Evolutionary conservation across 2,329 filamentous ascomycete species (phyloP).

Genomic region (Ophiocordyceps robertsii): DNA sequence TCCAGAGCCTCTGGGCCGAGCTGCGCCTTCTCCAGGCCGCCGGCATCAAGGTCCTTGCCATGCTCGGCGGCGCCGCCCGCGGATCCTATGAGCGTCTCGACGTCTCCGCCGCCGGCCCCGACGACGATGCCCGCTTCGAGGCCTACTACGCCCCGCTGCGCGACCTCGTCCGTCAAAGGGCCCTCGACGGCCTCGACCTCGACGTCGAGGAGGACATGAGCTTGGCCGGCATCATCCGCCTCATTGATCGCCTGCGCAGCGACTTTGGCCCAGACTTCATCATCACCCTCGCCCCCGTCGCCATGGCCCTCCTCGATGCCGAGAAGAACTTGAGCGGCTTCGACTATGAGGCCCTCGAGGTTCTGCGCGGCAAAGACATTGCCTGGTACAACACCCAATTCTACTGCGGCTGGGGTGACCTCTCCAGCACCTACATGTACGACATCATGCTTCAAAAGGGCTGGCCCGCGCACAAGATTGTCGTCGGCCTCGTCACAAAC

Average conservation of each 20-base stretch:
- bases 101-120: slow-evolving; percentile 27
- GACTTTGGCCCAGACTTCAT: slow-evolving; percentile 62
- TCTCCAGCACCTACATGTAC: slow-evolving; percentile 31
- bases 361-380: slow-evolving; percentile 50
- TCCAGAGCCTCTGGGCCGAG: slow-evolving; percentile 66
- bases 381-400: slow-evolving; percentile 87
- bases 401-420: slow-evolving; percentile 75
- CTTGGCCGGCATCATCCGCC: slow-evolving; percentile 48
- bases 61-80: slow-evolving; percentile 75
- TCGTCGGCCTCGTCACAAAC: slow-evolving; percentile 71
- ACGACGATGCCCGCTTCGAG: slow-evolving; percentile 49
- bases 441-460: slow-evolving; percentile 43
- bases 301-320: slow-evolving; percentile 49
- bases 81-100: slow-evolving; percentile 54
- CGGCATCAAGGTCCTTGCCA: slow-evolving; percentile 69
- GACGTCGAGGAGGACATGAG: slow-evolving; percentile 71
- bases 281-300: slow-evolving; percentile 72
- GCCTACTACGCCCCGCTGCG: slow-evolving; percentile 57
- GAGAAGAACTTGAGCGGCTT: slow-evolving; percentile 64
- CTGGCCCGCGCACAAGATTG: slow-evolving; percentile 60
- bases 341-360: slow-evolving; percentile 62
- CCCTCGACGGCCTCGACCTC: slow-evolving; percentile 59
- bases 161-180: slow-evolving; percentile 46
- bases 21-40: slow-evolving; percentile 54
- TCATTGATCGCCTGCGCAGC: slow-evolving; percentile 52